Evolutionary conservation across 2,329 filamentous ascomycete genomes (phyloP).

Genomic region (Acrocalymma vagum): DNA sequence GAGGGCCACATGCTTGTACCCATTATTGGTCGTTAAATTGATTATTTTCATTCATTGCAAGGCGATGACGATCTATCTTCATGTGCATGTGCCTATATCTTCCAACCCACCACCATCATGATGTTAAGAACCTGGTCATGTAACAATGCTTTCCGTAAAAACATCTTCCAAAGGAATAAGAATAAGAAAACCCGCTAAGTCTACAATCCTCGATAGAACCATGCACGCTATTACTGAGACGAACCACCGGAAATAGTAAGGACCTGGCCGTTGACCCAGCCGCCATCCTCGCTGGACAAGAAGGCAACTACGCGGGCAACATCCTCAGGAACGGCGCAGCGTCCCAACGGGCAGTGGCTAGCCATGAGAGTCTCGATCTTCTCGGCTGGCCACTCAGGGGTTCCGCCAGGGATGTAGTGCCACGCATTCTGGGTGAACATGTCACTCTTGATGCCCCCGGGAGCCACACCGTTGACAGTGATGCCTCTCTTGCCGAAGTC

Average conservation of each 20-base stretch:
- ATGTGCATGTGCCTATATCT: too few relatives aligned
- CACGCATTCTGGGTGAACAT: slow-evolving; percentile 76
- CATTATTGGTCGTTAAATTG: too few relatives aligned
- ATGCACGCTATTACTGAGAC: slow-evolving; percentile 42
- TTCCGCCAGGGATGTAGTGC: slow-evolving; percentile 59
- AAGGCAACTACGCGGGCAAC: slow-evolving; percentile 53
- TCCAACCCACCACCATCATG: too few relatives aligned
- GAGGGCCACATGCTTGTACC: too few relatives aligned
- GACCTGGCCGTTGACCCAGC: slow-evolving; percentile 52
- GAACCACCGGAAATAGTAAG: slow-evolving; percentile 52
- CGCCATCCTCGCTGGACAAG: slow-evolving; percentile 48
- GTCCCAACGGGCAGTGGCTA: slow-evolving; percentile 57
- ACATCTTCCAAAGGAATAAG: too few relatives aligned
- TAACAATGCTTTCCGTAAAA: too few relatives aligned
- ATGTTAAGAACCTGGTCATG: too few relatives aligned
- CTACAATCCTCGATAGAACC: too few relatives aligned
- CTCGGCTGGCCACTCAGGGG: slow-evolving; percentile 58
- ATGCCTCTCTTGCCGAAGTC: slow-evolving; percentile 74
- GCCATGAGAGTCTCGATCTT: slow-evolving; percentile 62
- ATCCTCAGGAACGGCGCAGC: slow-evolving; percentile 59
- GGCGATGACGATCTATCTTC: too few relatives aligned
- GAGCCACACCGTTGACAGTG: slow-evolving; percentile 77
- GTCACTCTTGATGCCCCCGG: slow-evolving; percentile 77
- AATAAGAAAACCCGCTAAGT: too few relatives aligned
- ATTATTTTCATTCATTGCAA: too few relatives aligned